Evolutionary conservation across 2,329 filamentous ascomycete species (phyloP).

Genomic region (Nemania sp.): DNA sequence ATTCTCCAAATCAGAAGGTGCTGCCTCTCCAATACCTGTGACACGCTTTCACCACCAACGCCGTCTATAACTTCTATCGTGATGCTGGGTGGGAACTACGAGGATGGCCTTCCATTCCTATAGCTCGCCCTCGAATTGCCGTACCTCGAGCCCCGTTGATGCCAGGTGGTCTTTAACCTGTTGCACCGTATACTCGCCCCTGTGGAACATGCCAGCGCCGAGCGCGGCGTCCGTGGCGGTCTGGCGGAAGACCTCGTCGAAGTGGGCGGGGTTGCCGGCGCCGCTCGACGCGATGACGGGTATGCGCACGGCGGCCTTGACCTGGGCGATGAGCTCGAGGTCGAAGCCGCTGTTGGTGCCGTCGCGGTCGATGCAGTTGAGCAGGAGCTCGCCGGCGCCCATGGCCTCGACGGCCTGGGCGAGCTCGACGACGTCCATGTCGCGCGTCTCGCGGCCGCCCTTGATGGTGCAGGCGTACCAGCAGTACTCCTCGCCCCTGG

Average conservation of each 20-base stretch:
- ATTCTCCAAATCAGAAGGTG: neutral
- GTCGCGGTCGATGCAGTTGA: constrained; percentile 98
- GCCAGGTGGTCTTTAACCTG: constrained; percentile 87
- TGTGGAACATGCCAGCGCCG: constrained; percentile 96
- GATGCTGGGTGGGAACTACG: constrained; percentile 12
- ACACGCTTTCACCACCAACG: constrained; percentile 26
- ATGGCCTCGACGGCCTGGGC: constrained; percentile 90
- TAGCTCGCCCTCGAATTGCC: constrained; percentile 70
- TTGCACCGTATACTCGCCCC: constrained; percentile 90
- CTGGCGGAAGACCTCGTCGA: constrained; percentile 84
- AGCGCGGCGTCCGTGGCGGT: constrained; percentile 90
- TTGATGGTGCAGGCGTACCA: constrained; percentile 99
- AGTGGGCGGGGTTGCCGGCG: constrained; percentile 85
- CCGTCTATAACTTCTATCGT: constrained; percentile 28
- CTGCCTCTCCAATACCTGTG: constrained; percentile 5
- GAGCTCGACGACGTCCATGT: constrained; percentile 90
- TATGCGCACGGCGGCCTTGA: constrained; percentile 85
- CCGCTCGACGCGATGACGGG: constrained; percentile 95
- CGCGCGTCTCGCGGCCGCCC: constrained; percentile 90
- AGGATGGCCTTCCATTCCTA: constrained; percentile 25
- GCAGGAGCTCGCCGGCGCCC: constrained; percentile 89
- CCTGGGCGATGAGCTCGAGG: constrained; percentile 84
- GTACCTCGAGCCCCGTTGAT: constrained; percentile 73
- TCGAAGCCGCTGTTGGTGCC: constrained; percentile 95
- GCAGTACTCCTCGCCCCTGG: constrained; percentile 78